Percentiles rank a stretch among this genome's conserved stretches.
Conservation (phyloP, 352 stramenopile genomes). For the Globisporangium okanoganense region DNA sequence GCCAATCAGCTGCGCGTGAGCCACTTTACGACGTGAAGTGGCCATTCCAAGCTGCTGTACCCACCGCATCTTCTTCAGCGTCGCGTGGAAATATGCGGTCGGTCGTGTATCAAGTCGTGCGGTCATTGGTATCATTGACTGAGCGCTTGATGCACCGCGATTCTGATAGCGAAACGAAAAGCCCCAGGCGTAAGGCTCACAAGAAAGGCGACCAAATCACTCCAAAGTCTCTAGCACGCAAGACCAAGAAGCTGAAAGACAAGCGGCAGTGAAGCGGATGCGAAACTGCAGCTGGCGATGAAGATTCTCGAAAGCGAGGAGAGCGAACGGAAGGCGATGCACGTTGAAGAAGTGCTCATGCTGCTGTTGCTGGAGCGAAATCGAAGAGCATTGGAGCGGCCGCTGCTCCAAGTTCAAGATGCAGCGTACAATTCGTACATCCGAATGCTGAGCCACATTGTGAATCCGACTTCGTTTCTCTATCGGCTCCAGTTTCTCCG, state of each 20-base stretch:
- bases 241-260: conserved; percentile 12
- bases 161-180: neutral
- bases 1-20: no score
- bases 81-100: no score
- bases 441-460: conserved; percentile 46
- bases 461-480: conserved; percentile 42
- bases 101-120: conserved; percentile 14
- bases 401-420: conserved; percentile 45
- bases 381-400: conserved; percentile 34
- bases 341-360: conserved; percentile 42
- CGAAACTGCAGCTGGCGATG: conserved; percentile 17
- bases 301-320: conserved; percentile 47
- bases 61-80: no score
- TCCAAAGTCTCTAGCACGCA: neutral
- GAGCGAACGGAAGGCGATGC: conserved; percentile 36
- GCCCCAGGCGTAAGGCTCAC: conserved; percentile 1
- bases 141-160: conserved; percentile 14
- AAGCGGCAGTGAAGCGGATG: conserved; percentile 6
- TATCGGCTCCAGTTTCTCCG: conserved; percentile 43
- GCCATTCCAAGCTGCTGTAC: no score
- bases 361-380: conserved; percentile 43
- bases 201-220: neutral
- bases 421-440: conserved; percentile 42
- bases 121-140: conserved; percentile 13
- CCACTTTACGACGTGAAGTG: no score